Base-by-base conservation (phyloP, 805 yeast genomes). In the Debaryomyces castellii region DNA sequence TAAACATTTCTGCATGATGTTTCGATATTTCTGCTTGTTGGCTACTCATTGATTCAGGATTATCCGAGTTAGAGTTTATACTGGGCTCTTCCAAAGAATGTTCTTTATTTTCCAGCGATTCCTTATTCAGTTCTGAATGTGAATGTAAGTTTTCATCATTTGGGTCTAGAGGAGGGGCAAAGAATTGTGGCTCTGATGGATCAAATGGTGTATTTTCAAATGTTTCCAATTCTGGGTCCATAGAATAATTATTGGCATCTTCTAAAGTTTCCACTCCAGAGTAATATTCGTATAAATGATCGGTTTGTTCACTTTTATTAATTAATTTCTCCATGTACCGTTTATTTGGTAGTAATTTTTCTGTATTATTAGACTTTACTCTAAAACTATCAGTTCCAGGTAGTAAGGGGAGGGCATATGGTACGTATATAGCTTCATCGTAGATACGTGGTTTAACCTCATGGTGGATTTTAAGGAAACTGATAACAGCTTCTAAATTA, bases 371-470 rank as follows among this genome's bases (percentile, higher is more conserved):
- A 1, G 94, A 84, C 59, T 81, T 83, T 11, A 88, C 83, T 44
- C 96, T 70, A 54, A 77, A 85, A 0, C 95, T 90, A 53, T 83
- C 85, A 21, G 76, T 78, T 3, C 97, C 97, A 0, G 96, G 95
- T 2, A 89, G 69, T 22, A 91, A 71, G 0, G 98, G 99, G 33
- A 92, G 70, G 23, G 89, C 78, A 58, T 91, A 92, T 0, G 96
- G 96, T 6, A 87, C 92, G 58, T 91, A 92, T 20, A 94, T 67
- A n/a, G 89, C 96, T 55, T 92, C 97, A 64, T 92, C 97, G 57
- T 92, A 92, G 24, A 87, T 62, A 50, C 97, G 72, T 1, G 97
- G 96, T 5, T 87, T 79, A 1, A 91, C 96, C 55, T 85, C 84
- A 64, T 92, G 99, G 37, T 83, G 74, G 6, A 77, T 70, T 33